A percentile compares a stretch with the other conserved stretches of the same genome.
phyloP scores from a whole-genome alignment of 306 rosid species.

The Castanea crenata region DNA sequence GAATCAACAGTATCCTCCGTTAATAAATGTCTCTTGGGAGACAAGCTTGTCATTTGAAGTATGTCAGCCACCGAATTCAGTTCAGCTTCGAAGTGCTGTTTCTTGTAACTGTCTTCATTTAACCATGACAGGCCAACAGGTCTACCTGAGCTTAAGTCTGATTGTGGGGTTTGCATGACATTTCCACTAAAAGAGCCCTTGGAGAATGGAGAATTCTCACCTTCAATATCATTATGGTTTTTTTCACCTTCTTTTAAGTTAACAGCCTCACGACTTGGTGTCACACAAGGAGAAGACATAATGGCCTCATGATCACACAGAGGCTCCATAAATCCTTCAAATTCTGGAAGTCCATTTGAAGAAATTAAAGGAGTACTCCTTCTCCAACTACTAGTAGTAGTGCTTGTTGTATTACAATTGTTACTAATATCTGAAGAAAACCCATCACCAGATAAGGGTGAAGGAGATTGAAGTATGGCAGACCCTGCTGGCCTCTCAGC shows the following conservation, averaged over 20 bases:
- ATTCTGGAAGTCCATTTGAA: constrained; percentile 40
- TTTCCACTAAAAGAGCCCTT: constrained; percentile 55
- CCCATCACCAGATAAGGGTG: constrained; percentile 35
- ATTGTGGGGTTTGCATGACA: constrained; percentile 73
- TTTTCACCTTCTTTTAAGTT: constrained; percentile 29
- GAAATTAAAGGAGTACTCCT: constrained; percentile 27
- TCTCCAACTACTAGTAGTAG: constrained; percentile 25
- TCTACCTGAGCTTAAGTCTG: constrained; percentile 53
- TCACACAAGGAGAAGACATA: constrained; percentile 37
- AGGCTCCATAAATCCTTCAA: constrained; percentile 48
- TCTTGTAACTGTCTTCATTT: constrained; percentile 33
- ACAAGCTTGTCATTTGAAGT: constrained; percentile 36
- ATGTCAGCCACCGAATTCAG: constrained; percentile 36
- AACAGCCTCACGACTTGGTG: constrained; percentile 28
- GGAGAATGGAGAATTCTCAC: constrained; percentile 65
- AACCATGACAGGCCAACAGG: constrained; percentile 38
- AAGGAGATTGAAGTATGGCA: constrained; percentile 30
- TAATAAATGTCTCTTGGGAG: constrained; percentile 29
- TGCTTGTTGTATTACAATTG: constrained; percentile 32
- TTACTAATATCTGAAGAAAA: constrained; percentile 36
- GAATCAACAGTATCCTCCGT: constrained; percentile 48
- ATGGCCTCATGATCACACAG: constrained; percentile 25
- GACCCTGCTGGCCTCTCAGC: constrained; percentile 34
- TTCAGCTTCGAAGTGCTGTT: constrained; percentile 32
- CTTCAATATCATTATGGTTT: constrained; percentile 23